Evolutionary conservation across 257 asterid genomes (phyloP), one percentile per base, ranked within the genome.

Genomic region (Fraxinus cuspidata): DNA sequence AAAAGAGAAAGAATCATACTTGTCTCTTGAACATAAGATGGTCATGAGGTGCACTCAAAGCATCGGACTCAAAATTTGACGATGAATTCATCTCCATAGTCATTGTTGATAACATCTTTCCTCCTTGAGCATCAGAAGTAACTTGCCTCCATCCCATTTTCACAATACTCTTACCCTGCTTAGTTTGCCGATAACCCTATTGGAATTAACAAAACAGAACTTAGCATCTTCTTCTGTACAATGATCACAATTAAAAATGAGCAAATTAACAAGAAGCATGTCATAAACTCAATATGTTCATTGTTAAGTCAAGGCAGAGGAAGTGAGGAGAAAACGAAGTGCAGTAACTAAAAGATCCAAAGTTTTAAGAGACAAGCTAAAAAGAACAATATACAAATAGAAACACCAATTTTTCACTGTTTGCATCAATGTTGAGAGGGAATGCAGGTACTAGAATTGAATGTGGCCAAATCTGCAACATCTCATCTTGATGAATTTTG

Each of bases 131-230:
- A 64, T 85, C 91, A 82, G 89, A 84, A 73, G 72, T 68, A 51
- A 92, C 92, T 86, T 81, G 90, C 77, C 40, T 86, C 99, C 99
- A 94, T n/a, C 92, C 96, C 89, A 85, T 81, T 84, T 85, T 88
- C 74, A 71, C 81, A 64, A 85, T 71, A 81, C 86, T 83, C 80
- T 79, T 92, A 2, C 97, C 94, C 76, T 90, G 98, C 79, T 86
- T 87, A 37, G 97, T 90, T 68, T 90, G 84, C 65, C 82, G 88
- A 89, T 90, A 94, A 44, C 98, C 98, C 98, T 94, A 84, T 79
- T 72, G 73, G 65, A 65, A 42, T 42, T 11, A 42, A 2, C 16
- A 42, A 42, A 42, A 42, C 51, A 42, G 18, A 15, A 42, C 51
- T 42, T 42, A 42, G 51, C 51, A 42, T 42, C 51, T 42, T 12